Percentiles rank a stretch among this genome's conserved stretches.
phyloP scores from a whole-genome alignment of 2,329 filamentous ascomycete genomes.

The Blumeriella jaapii region DNA sequence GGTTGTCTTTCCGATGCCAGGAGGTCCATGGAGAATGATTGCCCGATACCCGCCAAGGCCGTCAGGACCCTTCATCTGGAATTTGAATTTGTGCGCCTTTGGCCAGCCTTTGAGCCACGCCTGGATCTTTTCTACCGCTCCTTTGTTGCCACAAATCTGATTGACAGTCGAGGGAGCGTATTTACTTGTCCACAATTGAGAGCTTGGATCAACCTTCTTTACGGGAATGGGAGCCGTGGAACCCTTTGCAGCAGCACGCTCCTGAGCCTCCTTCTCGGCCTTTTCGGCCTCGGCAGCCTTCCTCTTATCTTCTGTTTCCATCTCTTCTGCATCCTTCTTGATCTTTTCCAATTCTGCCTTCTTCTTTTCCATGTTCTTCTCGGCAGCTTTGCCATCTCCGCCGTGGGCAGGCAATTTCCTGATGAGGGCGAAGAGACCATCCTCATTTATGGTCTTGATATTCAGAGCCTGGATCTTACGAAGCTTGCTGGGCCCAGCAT shows the following conservation, averaged over 20 bases:
- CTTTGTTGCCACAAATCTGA: conserved; percentile 94
- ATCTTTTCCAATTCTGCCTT: conserved; percentile 77
- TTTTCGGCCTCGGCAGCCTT: conserved; percentile 41
- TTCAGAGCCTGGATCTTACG: conserved; percentile 68
- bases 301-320: conserved; percentile 68
- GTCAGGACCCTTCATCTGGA: conserved; percentile 73
- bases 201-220: conserved; percentile 36
- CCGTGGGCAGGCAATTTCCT: conserved; percentile 71
- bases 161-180: conserved; percentile 77
- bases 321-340: conserved; percentile 66
- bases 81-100: conserved; percentile 66
- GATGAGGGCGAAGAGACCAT: conserved; percentile 83
- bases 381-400: conserved; percentile 77
- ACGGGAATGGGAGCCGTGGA: conserved; percentile 31
- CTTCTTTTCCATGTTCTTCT: conserved; percentile 74
- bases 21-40: conserved; percentile 91
- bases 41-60: conserved; percentile 74
- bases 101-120: conserved; percentile 77
- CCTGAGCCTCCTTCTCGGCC: conserved; percentile 31
- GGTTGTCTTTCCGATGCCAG: conserved; percentile 95
- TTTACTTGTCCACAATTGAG: conserved; percentile 83
- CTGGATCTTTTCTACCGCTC: conserved; percentile 78
- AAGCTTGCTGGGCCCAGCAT: conserved; percentile 89
- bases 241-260: conserved; percentile 25
- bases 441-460: conserved; percentile 88